Evolutionary conservation across 108 stramenopile species (phyloP), one percentile per base, ranked within the genome.

Genomic region (Skeletonema tropicum): DNA sequence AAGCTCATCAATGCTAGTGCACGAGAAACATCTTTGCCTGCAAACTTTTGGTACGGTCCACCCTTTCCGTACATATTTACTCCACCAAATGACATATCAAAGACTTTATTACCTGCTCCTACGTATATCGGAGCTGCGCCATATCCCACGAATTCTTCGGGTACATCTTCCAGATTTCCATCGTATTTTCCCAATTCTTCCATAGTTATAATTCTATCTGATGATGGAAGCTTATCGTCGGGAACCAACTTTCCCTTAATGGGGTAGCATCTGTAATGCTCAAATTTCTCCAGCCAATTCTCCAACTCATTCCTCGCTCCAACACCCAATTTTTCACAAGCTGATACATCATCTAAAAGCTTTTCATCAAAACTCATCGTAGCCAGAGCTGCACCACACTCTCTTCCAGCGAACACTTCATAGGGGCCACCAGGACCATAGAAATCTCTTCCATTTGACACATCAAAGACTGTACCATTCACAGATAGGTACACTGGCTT

Each of bases 1-100:
- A 99, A 97, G 66, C 95, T 97, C 97, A 99, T 98, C 74, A 95
- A 95, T 15, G 98, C 98, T 66, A 99, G 66, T 12, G 98, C 97
- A 19, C 97, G 67, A 8, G 96, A 92, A 41, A 92, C 97, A 71
- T 98, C 96, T 57, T 85, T 90, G n/a, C 98, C 98, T 11, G 97
- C 98, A 75, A 99, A 98, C 41, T 84, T 78, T 36, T 96, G 74
- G 86, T 99, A 99, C 9, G 94, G 85, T 23, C 94, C 88, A 35
- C 84, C 90, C 6, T 90, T 83, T 45, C 94, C 94, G 63, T 97
- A 94, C 81, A 95, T 92, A 5, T 75, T 71, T 0, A 88, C 85
- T 30, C 98, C 98, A 5, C 98, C 98, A 84, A 96, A 99, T 8
- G 95, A 96, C 23, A 95, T 88, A 77, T 99, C 98, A 76, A 88